These are phyloP conservation scores for Tulasnella sp. DNA, from an alignment of 768 basidiomycete species.

Conservation along the genomic window DNA sequence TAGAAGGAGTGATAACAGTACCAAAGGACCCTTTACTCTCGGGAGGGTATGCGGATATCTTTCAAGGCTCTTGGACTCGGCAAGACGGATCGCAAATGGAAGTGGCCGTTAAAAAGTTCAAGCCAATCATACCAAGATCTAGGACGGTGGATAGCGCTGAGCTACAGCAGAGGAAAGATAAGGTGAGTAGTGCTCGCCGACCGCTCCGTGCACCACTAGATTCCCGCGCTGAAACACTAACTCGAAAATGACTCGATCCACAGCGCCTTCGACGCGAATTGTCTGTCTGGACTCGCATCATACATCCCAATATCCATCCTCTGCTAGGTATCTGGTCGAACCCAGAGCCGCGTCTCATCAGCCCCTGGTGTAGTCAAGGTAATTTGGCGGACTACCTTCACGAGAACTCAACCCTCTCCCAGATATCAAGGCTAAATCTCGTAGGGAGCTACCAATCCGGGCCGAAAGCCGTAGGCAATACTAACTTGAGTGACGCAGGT, in stretches of 20 bases:
- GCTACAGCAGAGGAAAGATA: background rate
- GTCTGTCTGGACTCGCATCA: background rate
- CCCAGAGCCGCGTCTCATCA: background rate
- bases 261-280: background rate
- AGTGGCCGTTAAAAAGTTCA: slow-evolving; percentile 92
- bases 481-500: background rate
- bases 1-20: background rate
- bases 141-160: background rate
- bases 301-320: background rate
- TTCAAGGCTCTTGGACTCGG: background rate
- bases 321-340: background rate
- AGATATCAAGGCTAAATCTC: background rate
- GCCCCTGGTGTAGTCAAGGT: background rate
- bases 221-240: background rate
- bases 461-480: background rate
- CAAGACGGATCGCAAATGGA: slow-evolving; percentile 64
- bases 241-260: background rate
- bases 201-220: too few species aligned
- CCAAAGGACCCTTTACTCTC: background rate
- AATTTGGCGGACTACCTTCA: background rate
- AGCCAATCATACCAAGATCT: slow-evolving; percentile 75
- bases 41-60: background rate
- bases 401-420: background rate
- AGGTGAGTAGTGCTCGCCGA: background rate
- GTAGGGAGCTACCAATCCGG: background rate